These are phyloP conservation scores for Kluyveromyces sp. DNA, from an alignment of 1,139 yeast species.

Conservation along the genomic window DNA sequence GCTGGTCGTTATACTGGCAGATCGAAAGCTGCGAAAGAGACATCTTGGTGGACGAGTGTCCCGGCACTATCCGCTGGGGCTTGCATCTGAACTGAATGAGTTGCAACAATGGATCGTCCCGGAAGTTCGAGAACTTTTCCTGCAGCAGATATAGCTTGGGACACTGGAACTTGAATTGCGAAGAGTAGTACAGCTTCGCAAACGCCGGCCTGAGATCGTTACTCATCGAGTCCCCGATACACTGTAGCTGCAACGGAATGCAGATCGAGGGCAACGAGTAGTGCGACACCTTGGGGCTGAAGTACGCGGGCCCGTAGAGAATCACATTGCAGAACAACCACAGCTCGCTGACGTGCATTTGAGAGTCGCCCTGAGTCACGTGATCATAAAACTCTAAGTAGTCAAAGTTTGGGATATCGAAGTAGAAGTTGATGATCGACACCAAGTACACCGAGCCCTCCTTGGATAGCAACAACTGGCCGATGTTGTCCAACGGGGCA, in stretches of 20 bases:
- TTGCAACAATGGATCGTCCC: slow-evolving; percentile 1
- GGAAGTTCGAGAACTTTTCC: background rate
- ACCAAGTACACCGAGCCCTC: slow-evolving; percentile 9
- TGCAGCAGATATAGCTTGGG: slow-evolving; percentile 1
- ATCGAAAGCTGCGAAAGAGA: background rate
- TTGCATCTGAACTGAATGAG: background rate
- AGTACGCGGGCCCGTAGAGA: slow-evolving; percentile 15
- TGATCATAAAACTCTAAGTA: slow-evolving; percentile 11
- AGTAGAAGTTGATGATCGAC: slow-evolving; percentile 17
- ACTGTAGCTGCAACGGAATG: background rate
- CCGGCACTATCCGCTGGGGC: background rate
- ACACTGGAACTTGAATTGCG: slow-evolving; percentile 1
- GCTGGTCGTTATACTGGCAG: slow-evolving; percentile 2
- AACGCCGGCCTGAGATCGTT: background rate
- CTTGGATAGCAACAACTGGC: background rate
- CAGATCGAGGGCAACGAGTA: background rate
- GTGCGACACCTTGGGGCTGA: slow-evolving; percentile 4
- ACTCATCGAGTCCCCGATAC: background rate
- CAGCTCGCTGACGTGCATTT: slow-evolving; percentile 8
- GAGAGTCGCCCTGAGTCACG: slow-evolving; percentile 2
- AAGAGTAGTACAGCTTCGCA: background rate
- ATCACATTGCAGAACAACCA: slow-evolving; percentile 15
- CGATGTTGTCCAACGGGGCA: background rate
- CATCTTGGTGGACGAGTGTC: background rate
- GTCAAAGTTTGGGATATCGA: slow-evolving; percentile 14